These are phyloP conservation scores for Claviceps sp. DNA, from an alignment of 2,329 filamentous ascomycete genomes.

Conservation along the genomic window DNA sequence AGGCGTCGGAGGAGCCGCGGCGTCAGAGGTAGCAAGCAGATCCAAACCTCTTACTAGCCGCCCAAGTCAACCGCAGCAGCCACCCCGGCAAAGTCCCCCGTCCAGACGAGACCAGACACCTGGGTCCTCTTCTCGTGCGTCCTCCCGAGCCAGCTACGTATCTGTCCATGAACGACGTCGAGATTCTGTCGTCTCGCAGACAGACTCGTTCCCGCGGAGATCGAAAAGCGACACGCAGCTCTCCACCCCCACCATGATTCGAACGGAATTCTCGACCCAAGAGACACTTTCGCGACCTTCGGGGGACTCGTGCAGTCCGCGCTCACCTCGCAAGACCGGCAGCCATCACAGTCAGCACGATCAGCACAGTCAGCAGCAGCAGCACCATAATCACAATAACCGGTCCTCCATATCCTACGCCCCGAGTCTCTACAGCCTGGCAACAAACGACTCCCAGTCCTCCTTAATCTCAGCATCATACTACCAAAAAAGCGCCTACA, in stretches of 20 bases:
- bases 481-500: slow-evolving; percentile 34
- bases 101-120: slow-evolving; percentile 10
- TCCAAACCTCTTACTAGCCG: slow-evolving; percentile 5
- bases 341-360: neutral
- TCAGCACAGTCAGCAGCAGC: neutral
- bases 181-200: slow-evolving; percentile 41
- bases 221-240: slow-evolving; percentile 30
- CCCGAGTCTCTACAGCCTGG: slow-evolving; percentile 47
- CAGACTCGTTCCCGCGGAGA: slow-evolving; percentile 40
- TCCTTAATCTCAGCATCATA: slow-evolving; percentile 39
- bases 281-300: slow-evolving; percentile 10
- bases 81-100: slow-evolving; percentile 1
- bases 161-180: slow-evolving; percentile 37
- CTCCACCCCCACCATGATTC: slow-evolving; percentile 26
- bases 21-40: neutral
- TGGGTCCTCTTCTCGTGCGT: slow-evolving; percentile 21
- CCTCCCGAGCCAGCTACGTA: slow-evolving; percentile 34
- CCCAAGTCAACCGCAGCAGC: slow-evolving; percentile 1
- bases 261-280: slow-evolving; percentile 14
- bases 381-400: slow-evolving; percentile 6
- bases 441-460: slow-evolving; percentile 40
- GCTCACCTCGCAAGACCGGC: slow-evolving; percentile 9
- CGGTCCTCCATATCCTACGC: slow-evolving; percentile 20
- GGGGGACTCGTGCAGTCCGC: slow-evolving; percentile 11
- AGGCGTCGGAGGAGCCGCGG: slow-evolving; percentile 5